Base-by-base conservation (phyloP, 192 early-diverging fungal species). In the Coemansia sp. region DNA sequence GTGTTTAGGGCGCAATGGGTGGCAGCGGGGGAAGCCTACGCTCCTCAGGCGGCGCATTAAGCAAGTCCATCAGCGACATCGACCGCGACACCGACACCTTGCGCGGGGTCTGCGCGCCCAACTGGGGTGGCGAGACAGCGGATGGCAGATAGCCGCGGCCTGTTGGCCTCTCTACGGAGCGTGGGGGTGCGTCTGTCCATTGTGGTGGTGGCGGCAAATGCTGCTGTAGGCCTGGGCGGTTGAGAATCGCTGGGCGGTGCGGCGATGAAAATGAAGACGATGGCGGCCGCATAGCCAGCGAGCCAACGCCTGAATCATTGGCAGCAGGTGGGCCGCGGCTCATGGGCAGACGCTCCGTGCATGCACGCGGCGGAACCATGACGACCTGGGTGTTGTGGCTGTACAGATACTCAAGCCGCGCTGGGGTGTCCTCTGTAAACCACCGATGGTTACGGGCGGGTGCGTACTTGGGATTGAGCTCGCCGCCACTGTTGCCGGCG, bases 21-120 rank as follows among this genome's bases (percentile, higher is more conserved):
- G 77, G 71, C 34, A 74, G 67, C 49, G 77, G 77, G 7, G 77
- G 77, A 9, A 80, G 77, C 60, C 32, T 80, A 65, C 77, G 77
- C 51, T 80, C 65, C 71, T 80, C 68, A 0, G 77, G 77, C 56
- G 77, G 71, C 4, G 71, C 77, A 55, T 80, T 74, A 28, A 80
- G 71, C 68, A 80, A 26, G 25, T 69, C 77, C 77, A 80, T 71
- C 58, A 80, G 52, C 30, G 77, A 80, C 77, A 80, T 71, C 24
- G 77, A 62, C 47, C 76, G 69, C 31, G 63, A 59, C 55, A 62
- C 70, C 23, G 76, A 52, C 5, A 28, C 19, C 19, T 32, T 55
- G 6, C 38, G 41, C 18, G 52, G 51, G 8, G 14, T 38, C 47
- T 24, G 56, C 41, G 48, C 5, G 41, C n/a, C 22, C 14, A 23